These are phyloP conservation scores for Pseudocercospora fuligena DNA, from an alignment of 2,329 filamentous ascomycete genomes.

Conservation along the genomic window DNA sequence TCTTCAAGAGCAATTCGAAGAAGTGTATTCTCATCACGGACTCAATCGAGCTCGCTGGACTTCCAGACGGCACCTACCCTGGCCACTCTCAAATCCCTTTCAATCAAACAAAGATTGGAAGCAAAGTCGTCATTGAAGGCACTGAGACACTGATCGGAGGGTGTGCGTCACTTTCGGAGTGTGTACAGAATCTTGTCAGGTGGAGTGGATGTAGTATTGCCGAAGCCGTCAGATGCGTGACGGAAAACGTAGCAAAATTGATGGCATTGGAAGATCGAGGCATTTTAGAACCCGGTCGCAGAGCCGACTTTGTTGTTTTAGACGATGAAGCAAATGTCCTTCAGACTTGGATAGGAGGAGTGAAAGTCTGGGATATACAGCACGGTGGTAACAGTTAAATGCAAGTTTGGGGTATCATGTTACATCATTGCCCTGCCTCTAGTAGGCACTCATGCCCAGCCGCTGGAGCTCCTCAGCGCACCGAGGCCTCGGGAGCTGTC, in stretches of 20 bases:
- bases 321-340: constrained; percentile 52
- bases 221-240: constrained; percentile 55
- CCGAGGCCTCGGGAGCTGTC: constrained; percentile 13
- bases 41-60: constrained; percentile 59
- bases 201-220: constrained; percentile 55
- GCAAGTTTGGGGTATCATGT: neutral
- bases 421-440: neutral
- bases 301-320: constrained; percentile 57
- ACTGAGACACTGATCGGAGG: constrained; percentile 61
- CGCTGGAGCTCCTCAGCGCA: constrained; percentile 19
- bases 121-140: constrained; percentile 56
- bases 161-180: constrained; percentile 57
- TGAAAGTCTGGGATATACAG: constrained; percentile 50
- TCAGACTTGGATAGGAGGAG: constrained; percentile 57
- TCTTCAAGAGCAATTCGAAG: constrained; percentile 53
- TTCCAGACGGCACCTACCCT: constrained; percentile 57
- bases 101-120: constrained; percentile 55
- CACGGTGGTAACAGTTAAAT: neutral
- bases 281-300: constrained; percentile 50
- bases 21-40: constrained; percentile 60
- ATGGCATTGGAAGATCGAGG: constrained; percentile 55
- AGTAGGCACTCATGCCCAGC: constrained; percentile 15
- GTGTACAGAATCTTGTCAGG: constrained; percentile 54
- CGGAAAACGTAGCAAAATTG: constrained; percentile 56
- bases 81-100: constrained; percentile 57